Conservation (phyloP, 495 filamentous ascomycete species). For the Emericellopsis terricola region DNA sequence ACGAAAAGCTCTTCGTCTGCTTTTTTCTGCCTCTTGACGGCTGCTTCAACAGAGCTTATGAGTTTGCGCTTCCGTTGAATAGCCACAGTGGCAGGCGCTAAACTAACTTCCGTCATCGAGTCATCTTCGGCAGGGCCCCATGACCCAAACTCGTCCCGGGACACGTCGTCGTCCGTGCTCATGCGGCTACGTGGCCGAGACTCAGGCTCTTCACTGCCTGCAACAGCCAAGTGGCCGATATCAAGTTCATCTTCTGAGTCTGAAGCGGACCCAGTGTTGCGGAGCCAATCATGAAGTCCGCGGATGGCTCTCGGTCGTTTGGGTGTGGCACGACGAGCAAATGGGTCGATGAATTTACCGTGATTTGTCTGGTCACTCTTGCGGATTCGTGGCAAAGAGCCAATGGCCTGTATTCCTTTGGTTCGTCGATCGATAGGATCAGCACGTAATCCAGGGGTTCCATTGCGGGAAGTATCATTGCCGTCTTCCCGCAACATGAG, state of each 20-base stretch:
- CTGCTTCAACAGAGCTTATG: constrained; percentile 35
- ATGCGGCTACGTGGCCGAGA: constrained; percentile 65
- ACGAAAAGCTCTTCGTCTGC: constrained; percentile 65
- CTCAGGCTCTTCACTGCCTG: constrained; percentile 66
- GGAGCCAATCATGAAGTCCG: constrained; percentile 34
- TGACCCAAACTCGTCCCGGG: constrained; percentile 39
- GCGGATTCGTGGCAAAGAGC: constrained; percentile 48
- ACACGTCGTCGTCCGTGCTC: constrained; percentile 45
- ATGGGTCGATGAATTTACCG: constrained; percentile 54
- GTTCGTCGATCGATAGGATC: constrained; percentile 32
- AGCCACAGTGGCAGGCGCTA: constrained; percentile 23
- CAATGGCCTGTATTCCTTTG: background rate
- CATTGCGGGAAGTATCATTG: constrained; percentile 37
- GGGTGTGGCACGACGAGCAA: constrained; percentile 44
- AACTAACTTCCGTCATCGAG: constrained; percentile 36
- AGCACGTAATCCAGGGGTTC: constrained; percentile 51
- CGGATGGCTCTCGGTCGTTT: constrained; percentile 25
- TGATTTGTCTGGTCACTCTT: constrained; percentile 38
- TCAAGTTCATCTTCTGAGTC: constrained; percentile 29
- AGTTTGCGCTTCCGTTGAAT: constrained; percentile 66
- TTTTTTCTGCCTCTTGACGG: constrained; percentile 53
- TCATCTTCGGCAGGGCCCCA: constrained; percentile 30
- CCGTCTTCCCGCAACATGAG: constrained; percentile 27
- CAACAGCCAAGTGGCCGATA: constrained; percentile 10
- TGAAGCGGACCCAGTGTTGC: constrained; percentile 36